Conservation (phyloP, 2,329 filamentous ascomycete species). For the Tympanopsis confertula region DNA sequence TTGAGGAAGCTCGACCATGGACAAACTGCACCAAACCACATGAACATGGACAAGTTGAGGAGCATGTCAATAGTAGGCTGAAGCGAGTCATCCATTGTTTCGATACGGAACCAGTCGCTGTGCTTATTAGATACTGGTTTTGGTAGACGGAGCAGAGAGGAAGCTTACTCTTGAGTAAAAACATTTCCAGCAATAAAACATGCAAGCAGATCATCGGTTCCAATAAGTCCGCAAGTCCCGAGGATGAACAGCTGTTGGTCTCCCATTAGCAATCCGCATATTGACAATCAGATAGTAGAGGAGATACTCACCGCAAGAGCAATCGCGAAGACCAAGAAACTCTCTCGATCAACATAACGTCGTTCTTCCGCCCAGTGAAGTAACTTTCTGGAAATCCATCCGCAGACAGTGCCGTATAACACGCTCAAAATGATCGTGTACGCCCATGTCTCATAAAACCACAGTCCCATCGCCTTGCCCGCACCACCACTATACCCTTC, state of each 20-base stretch:
- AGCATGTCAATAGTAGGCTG: slow-evolving; percentile 11
- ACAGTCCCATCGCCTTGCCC: slow-evolving; percentile 44
- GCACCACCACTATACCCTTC: slow-evolving; percentile 35
- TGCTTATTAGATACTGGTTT: background rate
- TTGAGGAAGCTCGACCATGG: slow-evolving; percentile 10
- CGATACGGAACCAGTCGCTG: slow-evolving; percentile 6
- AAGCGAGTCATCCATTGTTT: slow-evolving; percentile 7
- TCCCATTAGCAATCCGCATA: background rate
- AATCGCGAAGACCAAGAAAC: slow-evolving; percentile 58
- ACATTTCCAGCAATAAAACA: slow-evolving; percentile 13
- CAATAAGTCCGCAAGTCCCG: slow-evolving; percentile 11
- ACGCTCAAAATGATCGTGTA: slow-evolving; percentile 57
- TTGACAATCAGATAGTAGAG: background rate
- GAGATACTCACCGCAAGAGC: slow-evolving; percentile 32
- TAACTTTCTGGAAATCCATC: slow-evolving; percentile 56
- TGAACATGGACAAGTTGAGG: slow-evolving; percentile 12
- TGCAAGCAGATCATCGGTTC: slow-evolving; percentile 13
- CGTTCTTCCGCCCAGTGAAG: slow-evolving; percentile 59
- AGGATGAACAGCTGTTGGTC: slow-evolving; percentile 6
- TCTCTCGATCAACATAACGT: slow-evolving; percentile 54
- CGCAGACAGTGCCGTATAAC: slow-evolving; percentile 48
- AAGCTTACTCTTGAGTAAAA: slow-evolving; percentile 7
- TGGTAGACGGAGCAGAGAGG: background rate
- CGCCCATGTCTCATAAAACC: slow-evolving; percentile 58
- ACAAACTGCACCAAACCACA: slow-evolving; percentile 11